These are phyloP conservation scores for Boehmeria nivea DNA, from an alignment of 306 rosid species.

Conservation along the genomic window DNA sequence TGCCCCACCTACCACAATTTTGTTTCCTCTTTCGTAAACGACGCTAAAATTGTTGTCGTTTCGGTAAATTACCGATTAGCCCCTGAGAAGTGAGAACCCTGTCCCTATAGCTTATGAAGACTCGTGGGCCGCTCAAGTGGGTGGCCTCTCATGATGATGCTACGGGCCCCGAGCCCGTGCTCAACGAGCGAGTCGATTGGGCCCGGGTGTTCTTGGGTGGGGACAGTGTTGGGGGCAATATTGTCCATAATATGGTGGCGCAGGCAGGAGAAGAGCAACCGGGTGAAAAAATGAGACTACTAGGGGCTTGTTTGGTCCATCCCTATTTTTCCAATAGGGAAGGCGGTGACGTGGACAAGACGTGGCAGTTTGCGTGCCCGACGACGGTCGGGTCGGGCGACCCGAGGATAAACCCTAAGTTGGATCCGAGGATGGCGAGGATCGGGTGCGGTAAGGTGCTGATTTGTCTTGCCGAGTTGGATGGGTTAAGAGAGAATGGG, in stretches of 20 bases:
- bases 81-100: constrained; percentile 24
- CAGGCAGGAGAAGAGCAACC: background rate
- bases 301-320: constrained; percentile 23
- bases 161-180: constrained; percentile 7
- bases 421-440: constrained; percentile 26
- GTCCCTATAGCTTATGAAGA: constrained; percentile 24
- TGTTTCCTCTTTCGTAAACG: constrained; percentile 9
- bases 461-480: constrained; percentile 28
- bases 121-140: constrained; percentile 29
- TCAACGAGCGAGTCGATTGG: constrained; percentile 11
- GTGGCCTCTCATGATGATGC: constrained; percentile 9
- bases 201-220: constrained; percentile 13
- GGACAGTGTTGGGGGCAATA: constrained; percentile 24
- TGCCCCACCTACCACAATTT: constrained; percentile 18
- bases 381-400: constrained; percentile 18
- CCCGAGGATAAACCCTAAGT: constrained; percentile 25
- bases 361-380: background rate
- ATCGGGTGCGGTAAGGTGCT: constrained; percentile 16
- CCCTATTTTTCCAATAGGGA: constrained; percentile 21
- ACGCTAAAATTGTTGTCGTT: constrained; percentile 18
- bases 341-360: background rate
- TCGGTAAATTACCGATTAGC: constrained; percentile 24
- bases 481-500: constrained; percentile 22
- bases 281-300: background rate
- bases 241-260: constrained; percentile 13